These are phyloP conservation scores for Spongospora subterranea DNA, from an alignment of 208 protist genomes.

Conservation along the genomic window DNA sequence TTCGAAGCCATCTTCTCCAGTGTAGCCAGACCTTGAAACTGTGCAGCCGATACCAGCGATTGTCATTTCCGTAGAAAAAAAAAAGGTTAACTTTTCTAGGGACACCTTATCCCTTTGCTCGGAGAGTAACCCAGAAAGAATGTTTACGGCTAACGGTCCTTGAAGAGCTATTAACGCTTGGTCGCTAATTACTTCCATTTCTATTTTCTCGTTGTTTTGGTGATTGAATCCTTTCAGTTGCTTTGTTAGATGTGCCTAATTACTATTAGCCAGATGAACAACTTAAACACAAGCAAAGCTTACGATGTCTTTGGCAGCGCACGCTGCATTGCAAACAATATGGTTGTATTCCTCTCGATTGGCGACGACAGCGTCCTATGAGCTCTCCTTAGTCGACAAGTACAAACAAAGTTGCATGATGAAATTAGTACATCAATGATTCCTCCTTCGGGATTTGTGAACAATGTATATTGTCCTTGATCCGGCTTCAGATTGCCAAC, in stretches of 20 bases:
- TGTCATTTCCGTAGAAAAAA: neutral
- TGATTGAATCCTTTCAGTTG: constrained; percentile 73
- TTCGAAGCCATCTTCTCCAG: constrained; percentile 98
- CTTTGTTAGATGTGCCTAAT: constrained; percentile 50
- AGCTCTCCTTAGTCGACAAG: neutral
- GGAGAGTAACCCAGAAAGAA: constrained; percentile 72
- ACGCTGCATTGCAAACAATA: constrained; percentile 94
- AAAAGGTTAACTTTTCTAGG: constrained; percentile 51
- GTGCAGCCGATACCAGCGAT: constrained; percentile 64
- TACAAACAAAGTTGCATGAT: neutral
- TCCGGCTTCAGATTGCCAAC: constrained; percentile 36
- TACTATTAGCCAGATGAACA: neutral
- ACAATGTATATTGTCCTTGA: constrained; percentile 67
- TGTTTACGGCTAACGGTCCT: constrained; percentile 82
- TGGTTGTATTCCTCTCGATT: constrained; percentile 81
- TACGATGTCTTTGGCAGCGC: constrained; percentile 89
- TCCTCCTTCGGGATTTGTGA: constrained; percentile 86
- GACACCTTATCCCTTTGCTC: neutral
- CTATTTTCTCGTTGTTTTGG: constrained; percentile 76
- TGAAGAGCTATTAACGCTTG: constrained; percentile 88
- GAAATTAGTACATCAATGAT: constrained; percentile 81
- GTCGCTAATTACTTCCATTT: constrained; percentile 79
- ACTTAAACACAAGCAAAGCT: constrained; percentile 75
- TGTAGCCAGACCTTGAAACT: constrained; percentile 92
- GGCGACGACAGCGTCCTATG: constrained; percentile 85